Evolutionary conservation across 179 eudicot species (phyloP), one percentile per base, ranked within the genome.

Genomic region (Amaranthus tricolor): DNA sequence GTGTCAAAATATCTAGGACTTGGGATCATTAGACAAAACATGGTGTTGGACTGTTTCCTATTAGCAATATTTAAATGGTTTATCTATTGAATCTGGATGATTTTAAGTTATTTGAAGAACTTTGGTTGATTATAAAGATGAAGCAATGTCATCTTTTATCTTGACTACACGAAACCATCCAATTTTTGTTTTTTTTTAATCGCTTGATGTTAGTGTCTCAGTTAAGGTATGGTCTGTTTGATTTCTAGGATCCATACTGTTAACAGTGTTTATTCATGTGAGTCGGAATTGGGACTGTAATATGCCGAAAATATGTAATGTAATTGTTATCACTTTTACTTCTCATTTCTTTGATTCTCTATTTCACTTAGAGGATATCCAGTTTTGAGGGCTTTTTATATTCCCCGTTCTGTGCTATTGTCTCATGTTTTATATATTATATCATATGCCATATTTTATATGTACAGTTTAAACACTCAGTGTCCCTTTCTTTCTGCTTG

Each of bases 401-500:
- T 48, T 10, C 2, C 66, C 31, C 7, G 13, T 62, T 15, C 9
- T 47, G 21, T 58, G 48, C 49, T 44, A 6, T 8, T 66, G 68
- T 45, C 62, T 50, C 53, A 31, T 59, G 48, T 49, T n/a, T 58
- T 6, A 21, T 20, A 67, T 19, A 55, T 45, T 54, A 6, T 49
- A 73, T 43, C 11, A 13, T 51, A 7, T 51, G 47, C 62, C 77
- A 9, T 11, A 11, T 68, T 51, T 48, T 20, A 6, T n/a, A 50
- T 15, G 0, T 40, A 31, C 45, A 49, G 67, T 15, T 6, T 65
- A 68, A 62, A 21, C 40, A 77, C 74, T 67, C 45, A 76, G 53
- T 14, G 49, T 44, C 47, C 7, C 51, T 71, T 66, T n/a, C 58
- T 63, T 60, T 61, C 62, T 77, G 75, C 77, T 72, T 63, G 20